Base-by-base conservation (phyloP, 495 filamentous ascomycete species). In the Oleoguttula mirabilis region DNA sequence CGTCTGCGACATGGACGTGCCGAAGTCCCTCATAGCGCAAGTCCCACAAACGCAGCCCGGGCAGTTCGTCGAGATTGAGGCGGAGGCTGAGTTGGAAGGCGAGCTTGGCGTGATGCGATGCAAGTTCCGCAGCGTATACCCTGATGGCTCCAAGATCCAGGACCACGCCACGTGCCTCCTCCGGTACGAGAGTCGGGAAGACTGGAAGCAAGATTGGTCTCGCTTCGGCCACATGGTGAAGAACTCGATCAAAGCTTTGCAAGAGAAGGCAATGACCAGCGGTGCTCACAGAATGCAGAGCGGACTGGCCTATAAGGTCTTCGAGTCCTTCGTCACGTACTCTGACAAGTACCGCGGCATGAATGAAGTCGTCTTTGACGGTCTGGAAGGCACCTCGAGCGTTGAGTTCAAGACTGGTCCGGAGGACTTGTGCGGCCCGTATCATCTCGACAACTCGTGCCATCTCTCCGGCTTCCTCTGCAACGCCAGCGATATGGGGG, bases 401-500 rank as follows among this genome's bases (percentile, higher is more conserved):
- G 39, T 66, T 35, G 35, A 49, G 11, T 67, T 67, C 50, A 59
- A 65, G 48, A 56, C 59, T 17, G 56, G 48, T 14, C 33, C 32
- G 60, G 55, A 20, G 47, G 54, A n/a, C 66, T 63, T 45, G 39
- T 50, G 39, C 36, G 56, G 53, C 3, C 66, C 67, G 10, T 66
- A 55, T 52, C 66, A 58, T 56, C 63, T 73, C 33, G 71, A 75
- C 49, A 60, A 51, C 25, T 31, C 70, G 2, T 52, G 49, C 19
- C 71, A 75, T 47, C 38, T 71, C 12, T 60, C 64, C 6, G 71
- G 71, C 2, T 74, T 73, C 48, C 62, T 71, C 21, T 62, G 70
- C 54, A 75, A 75, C 43, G 65, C 50, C 8, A 63, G 57, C 19
- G 68, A 55, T 3, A 43, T 60, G n/a, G 65, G 66, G 32, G 57